phyloP scores from a whole-genome alignment of 2,329 filamentous ascomycete genomes.

The Polytolypa hystricis region DNA sequence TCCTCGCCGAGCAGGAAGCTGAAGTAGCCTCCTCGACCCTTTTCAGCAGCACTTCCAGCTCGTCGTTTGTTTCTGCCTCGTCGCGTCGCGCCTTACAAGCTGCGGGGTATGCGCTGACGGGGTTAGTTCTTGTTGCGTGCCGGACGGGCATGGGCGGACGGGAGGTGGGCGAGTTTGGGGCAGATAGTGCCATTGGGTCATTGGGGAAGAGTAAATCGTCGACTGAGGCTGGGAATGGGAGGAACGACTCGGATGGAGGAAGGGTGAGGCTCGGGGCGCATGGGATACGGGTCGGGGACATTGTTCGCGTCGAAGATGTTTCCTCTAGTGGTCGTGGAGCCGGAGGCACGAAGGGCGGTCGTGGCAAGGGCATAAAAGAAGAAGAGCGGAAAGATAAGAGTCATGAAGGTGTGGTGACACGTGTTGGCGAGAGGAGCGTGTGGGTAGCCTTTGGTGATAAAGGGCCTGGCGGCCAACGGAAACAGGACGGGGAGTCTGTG shows the following conservation, averaged over 20 bases:
- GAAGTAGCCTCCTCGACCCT: constrained; percentile 35
- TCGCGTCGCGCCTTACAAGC: constrained; percentile 34
- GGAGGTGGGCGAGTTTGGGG: constrained; percentile 67
- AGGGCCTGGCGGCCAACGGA: constrained; percentile 22
- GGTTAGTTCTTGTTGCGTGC: constrained; percentile 57
- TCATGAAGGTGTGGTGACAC: constrained; percentile 37
- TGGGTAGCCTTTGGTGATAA: constrained; percentile 36
- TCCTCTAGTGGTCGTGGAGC: constrained; percentile 11
- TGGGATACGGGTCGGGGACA: constrained; percentile 38
- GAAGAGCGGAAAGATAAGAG: constrained; percentile 24
- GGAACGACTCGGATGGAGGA: constrained; percentile 20
- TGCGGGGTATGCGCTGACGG: constrained; percentile 30
- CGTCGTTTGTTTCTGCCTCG: constrained; percentile 30
- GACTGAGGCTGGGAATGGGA: constrained; percentile 13
- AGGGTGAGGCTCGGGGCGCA: constrained; percentile 29
- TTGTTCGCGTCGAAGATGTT: constrained; percentile 34
- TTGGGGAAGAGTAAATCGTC: constrained; percentile 6
- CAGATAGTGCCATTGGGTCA: constrained; percentile 52
- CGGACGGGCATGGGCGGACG: constrained; percentile 88
- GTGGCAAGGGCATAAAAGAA: constrained; percentile 22
- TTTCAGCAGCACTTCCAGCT: constrained; percentile 23
- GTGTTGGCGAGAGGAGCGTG: constrained; percentile 31
- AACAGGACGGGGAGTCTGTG: constrained; percentile 32
- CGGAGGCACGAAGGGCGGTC: constrained; percentile 15
- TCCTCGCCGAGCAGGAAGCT: constrained; percentile 33